A percentile compares a stretch with the other conserved stretches of the same genome.
phyloP scores from a whole-genome alignment of 2,329 filamentous ascomycete species.

The Septoria linicola region DNA sequence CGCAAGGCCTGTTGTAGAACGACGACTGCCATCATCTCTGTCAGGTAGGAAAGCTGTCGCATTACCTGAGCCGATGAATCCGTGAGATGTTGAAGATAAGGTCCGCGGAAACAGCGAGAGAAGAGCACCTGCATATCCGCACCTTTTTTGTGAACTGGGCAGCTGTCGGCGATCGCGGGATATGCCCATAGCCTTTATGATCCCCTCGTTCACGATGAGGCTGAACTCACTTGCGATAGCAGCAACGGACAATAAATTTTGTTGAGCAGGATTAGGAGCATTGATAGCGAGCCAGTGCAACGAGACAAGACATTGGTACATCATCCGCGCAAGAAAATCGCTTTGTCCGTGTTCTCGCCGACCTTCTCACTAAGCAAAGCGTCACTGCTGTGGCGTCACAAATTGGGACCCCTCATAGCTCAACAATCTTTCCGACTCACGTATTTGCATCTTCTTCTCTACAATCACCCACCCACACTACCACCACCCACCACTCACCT shows the following conservation, averaged over 20 bases:
- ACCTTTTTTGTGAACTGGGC: not conserved
- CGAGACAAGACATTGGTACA: not conserved
- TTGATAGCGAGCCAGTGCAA: not conserved
- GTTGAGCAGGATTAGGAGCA: too few species aligned
- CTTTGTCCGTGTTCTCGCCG: not conserved
- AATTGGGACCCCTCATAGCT: not conserved
- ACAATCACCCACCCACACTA: not conserved
- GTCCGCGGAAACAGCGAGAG: too few species aligned
- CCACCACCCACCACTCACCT: slow-evolving; percentile 1
- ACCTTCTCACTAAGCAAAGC: too few species aligned
- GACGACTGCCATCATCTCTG: too few species aligned
- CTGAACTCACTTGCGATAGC: too few species aligned
- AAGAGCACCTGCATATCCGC: not conserved
- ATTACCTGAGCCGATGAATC: too few species aligned
- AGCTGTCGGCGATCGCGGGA: not conserved
- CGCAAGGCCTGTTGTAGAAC: too few species aligned
- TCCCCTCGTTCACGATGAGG: too few species aligned
- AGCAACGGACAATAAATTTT: too few species aligned
- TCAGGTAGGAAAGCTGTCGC: too few species aligned
- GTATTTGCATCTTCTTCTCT: not conserved
- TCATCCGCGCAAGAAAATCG: not conserved
- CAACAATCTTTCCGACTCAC: slow-evolving; percentile 2
- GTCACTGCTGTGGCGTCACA: not conserved
- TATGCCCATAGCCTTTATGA: too few species aligned
- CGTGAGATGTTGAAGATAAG: not conserved